Evolutionary conservation across 345 rosid species (phyloP).

Genomic region (Hirschfeldia incana): DNA sequence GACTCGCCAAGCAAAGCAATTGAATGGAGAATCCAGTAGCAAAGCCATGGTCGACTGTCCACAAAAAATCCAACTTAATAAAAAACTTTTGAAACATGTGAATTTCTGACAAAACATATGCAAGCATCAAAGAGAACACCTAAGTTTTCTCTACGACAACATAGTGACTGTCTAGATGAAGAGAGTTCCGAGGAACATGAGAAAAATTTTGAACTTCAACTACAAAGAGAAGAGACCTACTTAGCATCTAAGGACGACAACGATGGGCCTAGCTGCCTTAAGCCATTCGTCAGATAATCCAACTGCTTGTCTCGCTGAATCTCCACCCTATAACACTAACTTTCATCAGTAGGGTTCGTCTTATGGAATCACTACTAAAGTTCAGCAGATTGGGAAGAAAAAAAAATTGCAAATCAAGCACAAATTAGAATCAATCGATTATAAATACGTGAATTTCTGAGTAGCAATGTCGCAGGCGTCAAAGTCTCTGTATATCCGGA

Average conservation of each 20-base stretch:
- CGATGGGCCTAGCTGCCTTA: constrained; percentile 56
- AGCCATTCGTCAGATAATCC: constrained; percentile 65
- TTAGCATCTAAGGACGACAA: constrained; percentile 73
- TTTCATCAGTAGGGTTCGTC: constrained; percentile 23
- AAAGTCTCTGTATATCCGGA: constrained; percentile 54
- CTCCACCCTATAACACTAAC: constrained; percentile 56
- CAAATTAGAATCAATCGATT: not conserved
- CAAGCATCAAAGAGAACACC: not conserved
- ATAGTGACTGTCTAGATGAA: not conserved
- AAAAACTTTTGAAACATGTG: not conserved
- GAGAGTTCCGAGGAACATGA: not conserved
- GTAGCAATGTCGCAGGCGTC: constrained; percentile 47
- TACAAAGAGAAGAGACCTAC: constrained; percentile 41
- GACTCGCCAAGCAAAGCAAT: constrained; percentile 73
- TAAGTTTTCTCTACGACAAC: not conserved
- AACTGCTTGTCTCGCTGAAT: constrained; percentile 74
- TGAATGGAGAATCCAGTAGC: constrained; percentile 95
- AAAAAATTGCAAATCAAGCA: not conserved
- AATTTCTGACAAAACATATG: not conserved
- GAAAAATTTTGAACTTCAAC: not conserved
- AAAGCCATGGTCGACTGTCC: constrained; percentile 89
- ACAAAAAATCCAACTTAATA: constrained; percentile 5
- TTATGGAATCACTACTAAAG: not conserved
- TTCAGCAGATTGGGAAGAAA: constrained; percentile 9
- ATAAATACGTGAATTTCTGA: constrained; percentile 50